Conservation (phyloP, 306 rosid species). For the Cicer yamashitae region DNA sequence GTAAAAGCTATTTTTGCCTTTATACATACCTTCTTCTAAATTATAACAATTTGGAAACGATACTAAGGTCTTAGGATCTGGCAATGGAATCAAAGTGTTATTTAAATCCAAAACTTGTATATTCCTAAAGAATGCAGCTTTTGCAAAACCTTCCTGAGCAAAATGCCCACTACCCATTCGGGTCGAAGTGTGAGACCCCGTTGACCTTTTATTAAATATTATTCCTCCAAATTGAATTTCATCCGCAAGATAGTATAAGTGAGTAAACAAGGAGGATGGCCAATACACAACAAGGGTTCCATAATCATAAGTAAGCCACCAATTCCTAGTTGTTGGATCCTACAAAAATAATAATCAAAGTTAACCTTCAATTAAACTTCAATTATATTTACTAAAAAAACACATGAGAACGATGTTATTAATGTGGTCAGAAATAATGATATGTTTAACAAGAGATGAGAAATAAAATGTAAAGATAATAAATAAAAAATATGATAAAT, state of each 20-base stretch:
- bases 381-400: no score
- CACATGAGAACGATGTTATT: no score
- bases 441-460: no score
- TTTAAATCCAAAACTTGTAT: conserved; percentile 89
- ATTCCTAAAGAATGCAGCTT: conserved; percentile 80
- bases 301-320: conserved; percentile 90
- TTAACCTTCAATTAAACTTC: conserved; percentile 15
- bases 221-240: conserved; percentile 92
- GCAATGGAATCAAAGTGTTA: conserved; percentile 67
- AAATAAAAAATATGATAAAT: no score
- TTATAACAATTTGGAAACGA: conserved; percentile 91
- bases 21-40: conserved; percentile 76
- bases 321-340: conserved; percentile 91
- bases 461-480: no score
- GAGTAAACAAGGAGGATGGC: conserved; percentile 85
- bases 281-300: conserved; percentile 79
- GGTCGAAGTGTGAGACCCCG: conserved; percentile 75
- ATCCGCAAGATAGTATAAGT: conserved; percentile 72
- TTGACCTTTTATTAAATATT: conserved; percentile 63
- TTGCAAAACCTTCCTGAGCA: conserved; percentile 78
- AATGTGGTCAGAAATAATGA: no score
- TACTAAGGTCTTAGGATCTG: conserved; percentile 63
- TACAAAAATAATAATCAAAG: conserved; percentile 15
- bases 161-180: conserved; percentile 95
- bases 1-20: conserved; percentile 81